Conservation (phyloP, 108 stramenopile species). For the Skeletonema potamos region DNA sequence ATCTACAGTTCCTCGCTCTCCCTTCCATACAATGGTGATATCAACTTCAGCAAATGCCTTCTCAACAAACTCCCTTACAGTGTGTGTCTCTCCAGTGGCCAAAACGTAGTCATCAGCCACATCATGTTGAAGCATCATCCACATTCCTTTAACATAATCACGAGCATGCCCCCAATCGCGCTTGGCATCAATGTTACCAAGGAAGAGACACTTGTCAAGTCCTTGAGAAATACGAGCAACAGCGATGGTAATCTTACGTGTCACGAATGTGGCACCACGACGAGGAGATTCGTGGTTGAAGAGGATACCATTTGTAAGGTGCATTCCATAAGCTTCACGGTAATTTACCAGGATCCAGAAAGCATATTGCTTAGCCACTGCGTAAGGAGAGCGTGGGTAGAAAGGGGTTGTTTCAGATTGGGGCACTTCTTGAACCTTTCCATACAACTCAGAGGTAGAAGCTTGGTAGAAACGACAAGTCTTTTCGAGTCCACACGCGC, state of each 20-base stretch:
- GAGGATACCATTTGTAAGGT: constrained; percentile 95
- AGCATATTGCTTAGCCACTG: constrained; percentile 98
- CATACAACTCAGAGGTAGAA: constrained; percentile 97
- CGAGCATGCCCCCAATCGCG: constrained; percentile 99
- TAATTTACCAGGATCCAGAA: constrained; percentile 99
- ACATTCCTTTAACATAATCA: constrained; percentile 99
- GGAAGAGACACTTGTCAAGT: constrained; percentile 86
- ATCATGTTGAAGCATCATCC: constrained; percentile 98
- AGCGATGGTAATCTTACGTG: constrained; percentile 95
- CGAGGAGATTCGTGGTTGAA: constrained; percentile 99
- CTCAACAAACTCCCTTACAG: constrained; percentile 97
- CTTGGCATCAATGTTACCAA: constrained; percentile 98
- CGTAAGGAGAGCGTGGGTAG: constrained; percentile 99
- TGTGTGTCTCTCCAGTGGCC: constrained; percentile 97
- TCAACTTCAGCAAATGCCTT: constrained; percentile 88
- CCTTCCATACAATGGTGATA: constrained; percentile 89
- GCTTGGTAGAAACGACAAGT: constrained; percentile 93
- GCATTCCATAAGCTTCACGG: constrained; percentile 99
- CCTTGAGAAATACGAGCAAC: constrained; percentile 90
- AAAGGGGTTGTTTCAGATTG: constrained; percentile 99
- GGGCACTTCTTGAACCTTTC: constrained; percentile 97
- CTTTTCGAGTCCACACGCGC: constrained; percentile 89
- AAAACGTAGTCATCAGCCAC: constrained; percentile 96
- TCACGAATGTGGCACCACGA: constrained; percentile 98
- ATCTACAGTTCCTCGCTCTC: constrained; percentile 87